Evolutionary conservation across 768 basidiomycete genomes (phyloP).

Genomic region (Baorangia bicolor): DNA sequence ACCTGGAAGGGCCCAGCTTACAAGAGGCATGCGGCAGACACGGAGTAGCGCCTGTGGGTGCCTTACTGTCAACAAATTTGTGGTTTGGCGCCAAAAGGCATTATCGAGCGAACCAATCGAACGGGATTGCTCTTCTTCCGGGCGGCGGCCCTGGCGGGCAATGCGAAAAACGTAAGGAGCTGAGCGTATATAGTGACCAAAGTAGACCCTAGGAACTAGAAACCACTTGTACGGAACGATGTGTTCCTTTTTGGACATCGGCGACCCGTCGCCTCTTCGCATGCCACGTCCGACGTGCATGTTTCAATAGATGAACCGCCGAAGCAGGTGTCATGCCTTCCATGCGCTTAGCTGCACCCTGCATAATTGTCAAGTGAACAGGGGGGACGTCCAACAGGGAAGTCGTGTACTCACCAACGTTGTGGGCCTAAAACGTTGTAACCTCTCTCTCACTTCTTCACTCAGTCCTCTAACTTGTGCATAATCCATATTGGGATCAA

Average conservation of each 20-base stretch:
- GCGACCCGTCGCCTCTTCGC: neutral
- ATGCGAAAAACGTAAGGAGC: neutral
- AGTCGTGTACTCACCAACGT: slow-evolving; percentile 53
- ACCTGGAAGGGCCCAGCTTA: neutral
- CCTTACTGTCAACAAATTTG: neutral
- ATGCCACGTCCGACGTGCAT: slow-evolving; percentile 47
- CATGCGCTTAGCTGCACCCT: slow-evolving; percentile 93
- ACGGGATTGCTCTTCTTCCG: neutral
- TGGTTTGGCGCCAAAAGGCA: neutral
- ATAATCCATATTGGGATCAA: slow-evolving; percentile 76
- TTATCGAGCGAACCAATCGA: neutral
- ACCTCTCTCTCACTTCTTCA: slow-evolving; percentile 67
- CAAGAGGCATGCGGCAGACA: neutral
- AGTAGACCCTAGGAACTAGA: neutral
- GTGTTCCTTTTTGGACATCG: neutral
- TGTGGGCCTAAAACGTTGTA: slow-evolving; percentile 58
- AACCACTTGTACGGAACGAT: neutral
- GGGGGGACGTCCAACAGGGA: neutral
- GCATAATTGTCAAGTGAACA: neutral
- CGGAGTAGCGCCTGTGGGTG: neutral
- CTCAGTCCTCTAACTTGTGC: slow-evolving; percentile 63
- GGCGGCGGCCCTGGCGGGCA: neutral
- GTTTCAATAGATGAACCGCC: slow-evolving; percentile 63
- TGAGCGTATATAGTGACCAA: neutral
- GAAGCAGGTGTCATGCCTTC: slow-evolving; percentile 89